phyloP scores from a whole-genome alignment of 2,329 filamentous ascomycete genomes.

The Pseudocercospora fijiensis region DNA sequence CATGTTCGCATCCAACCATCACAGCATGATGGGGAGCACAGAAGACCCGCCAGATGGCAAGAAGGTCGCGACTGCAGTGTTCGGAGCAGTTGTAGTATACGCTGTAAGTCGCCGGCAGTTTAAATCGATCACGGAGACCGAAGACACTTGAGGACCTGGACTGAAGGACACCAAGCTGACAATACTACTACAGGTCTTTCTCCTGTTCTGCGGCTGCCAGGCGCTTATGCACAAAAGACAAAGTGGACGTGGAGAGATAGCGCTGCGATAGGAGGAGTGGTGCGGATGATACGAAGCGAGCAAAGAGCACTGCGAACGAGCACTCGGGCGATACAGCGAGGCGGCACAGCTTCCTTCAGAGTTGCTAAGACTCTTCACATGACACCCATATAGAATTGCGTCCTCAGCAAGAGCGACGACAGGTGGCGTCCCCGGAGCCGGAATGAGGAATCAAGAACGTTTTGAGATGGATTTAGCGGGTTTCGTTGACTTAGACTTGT shows the following conservation, averaged over 20 bases:
- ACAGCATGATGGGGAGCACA: conserved; percentile 75
- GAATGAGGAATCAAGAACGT: background rate
- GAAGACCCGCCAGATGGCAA: conserved; percentile 63
- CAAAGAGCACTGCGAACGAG: conserved; percentile 4
- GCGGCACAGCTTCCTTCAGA: conserved; percentile 6
- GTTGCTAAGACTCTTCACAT: background rate
- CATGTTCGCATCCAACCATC: conserved; percentile 74
- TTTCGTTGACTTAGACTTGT: conserved; percentile 7
- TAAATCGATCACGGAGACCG: background rate
- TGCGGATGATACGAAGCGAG: background rate
- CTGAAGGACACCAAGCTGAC: background rate
- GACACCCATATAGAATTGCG: background rate
- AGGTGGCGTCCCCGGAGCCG: background rate
- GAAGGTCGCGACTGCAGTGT: conserved; percentile 80
- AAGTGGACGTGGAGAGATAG: conserved; percentile 79
- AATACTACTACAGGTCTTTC: conserved; percentile 64
- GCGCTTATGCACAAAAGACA: conserved; percentile 82
- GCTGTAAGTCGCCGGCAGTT: conserved; percentile 59
- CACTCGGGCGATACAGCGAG: background rate
- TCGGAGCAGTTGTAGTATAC: conserved; percentile 85
- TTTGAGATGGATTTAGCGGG: conserved; percentile 7
- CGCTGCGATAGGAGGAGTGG: conserved; percentile 53
- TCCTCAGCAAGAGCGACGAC: background rate
- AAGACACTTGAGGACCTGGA: background rate
- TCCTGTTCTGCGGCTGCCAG: conserved; percentile 88